phyloP scores from a whole-genome alignment of 164 flowering plant species.

The Protea cynaroides region DNA sequence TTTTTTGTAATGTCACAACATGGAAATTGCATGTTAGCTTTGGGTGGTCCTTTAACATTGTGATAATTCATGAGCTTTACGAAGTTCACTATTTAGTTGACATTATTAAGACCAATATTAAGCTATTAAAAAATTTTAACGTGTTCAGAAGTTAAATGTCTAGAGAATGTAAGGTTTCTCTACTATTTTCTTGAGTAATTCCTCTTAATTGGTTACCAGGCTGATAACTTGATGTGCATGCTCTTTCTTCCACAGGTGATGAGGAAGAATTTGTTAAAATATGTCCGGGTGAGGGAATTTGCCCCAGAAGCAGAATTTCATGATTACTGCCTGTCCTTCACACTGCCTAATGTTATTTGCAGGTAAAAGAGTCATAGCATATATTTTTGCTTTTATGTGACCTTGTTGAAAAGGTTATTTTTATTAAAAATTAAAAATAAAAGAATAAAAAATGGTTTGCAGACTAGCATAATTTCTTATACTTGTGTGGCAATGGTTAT shows the following conservation, averaged over 20 bases:
- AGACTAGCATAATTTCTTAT: no score
- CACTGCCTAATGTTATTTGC: slow-evolving; percentile 89
- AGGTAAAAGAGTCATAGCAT: slow-evolving; percentile 44
- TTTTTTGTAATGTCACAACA: no score
- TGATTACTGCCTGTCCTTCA: slow-evolving; percentile 48
- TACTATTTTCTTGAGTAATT: background rate
- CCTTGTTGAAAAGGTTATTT: background rate
- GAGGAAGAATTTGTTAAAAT: slow-evolving; percentile 79
- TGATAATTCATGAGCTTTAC: no score
- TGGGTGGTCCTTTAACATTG: no score
- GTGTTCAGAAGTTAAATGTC: no score
- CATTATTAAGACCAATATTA: no score
- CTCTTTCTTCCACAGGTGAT: slow-evolving; percentile 46
- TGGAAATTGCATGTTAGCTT: no score
- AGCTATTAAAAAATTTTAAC: no score
- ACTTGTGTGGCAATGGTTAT: no score
- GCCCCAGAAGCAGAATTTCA: slow-evolving; percentile 84
- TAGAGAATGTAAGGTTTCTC: background rate
- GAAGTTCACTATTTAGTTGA: no score
- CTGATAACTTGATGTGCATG: background rate
- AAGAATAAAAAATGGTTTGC: no score
- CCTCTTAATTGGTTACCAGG: background rate
- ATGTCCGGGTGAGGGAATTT: slow-evolving; percentile 71
- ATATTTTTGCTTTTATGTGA: background rate
- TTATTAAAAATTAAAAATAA: background rate